These are phyloP conservation scores for Bacidia gigantensis DNA, from an alignment of 495 filamentous ascomycete species.

Conservation along the genomic window DNA sequence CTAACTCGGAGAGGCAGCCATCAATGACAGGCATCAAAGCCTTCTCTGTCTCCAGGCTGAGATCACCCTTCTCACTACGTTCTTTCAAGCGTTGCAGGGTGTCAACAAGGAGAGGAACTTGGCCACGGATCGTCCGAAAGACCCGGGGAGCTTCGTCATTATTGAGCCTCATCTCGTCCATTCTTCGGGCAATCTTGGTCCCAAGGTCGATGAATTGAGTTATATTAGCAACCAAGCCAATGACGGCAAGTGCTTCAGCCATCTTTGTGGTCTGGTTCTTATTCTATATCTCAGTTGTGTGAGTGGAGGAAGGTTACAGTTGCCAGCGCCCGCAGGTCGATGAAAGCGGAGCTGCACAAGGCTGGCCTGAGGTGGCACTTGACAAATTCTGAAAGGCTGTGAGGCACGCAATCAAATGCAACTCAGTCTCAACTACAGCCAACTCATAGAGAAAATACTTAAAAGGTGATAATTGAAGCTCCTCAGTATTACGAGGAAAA, in stretches of 20 bases:
- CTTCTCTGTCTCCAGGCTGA: conserved; percentile 8
- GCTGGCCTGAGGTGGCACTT: too few species aligned
- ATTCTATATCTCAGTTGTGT: background rate
- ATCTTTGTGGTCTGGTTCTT: conserved; percentile 10
- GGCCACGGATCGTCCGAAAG: conserved; percentile 19
- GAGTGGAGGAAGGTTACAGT: too few species aligned
- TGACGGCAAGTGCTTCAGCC: conserved; percentile 21
- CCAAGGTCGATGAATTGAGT: conserved; percentile 26
- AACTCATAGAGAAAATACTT: too few species aligned
- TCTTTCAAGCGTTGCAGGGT: conserved; percentile 17
- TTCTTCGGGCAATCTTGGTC: conserved; percentile 17
- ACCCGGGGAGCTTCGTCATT: conserved; percentile 15
- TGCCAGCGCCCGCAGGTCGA: too few species aligned
- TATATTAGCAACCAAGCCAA: conserved; percentile 21
- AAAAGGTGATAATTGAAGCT: too few species aligned
- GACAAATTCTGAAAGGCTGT: too few species aligned
- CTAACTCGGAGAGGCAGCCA: conserved; percentile 14
- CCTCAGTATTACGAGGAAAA: too few species aligned
- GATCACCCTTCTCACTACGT: conserved; percentile 12
- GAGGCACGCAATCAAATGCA: too few species aligned
- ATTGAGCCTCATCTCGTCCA: conserved; percentile 18
- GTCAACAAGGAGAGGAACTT: conserved; percentile 19
- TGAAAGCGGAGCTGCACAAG: too few species aligned
- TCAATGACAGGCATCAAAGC: conserved; percentile 18
- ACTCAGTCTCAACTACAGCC: too few species aligned